These are phyloP conservation scores for Saprolegnia parasitica DNA, from an alignment of 352 stramenopile genomes.

Conservation along the genomic window DNA sequence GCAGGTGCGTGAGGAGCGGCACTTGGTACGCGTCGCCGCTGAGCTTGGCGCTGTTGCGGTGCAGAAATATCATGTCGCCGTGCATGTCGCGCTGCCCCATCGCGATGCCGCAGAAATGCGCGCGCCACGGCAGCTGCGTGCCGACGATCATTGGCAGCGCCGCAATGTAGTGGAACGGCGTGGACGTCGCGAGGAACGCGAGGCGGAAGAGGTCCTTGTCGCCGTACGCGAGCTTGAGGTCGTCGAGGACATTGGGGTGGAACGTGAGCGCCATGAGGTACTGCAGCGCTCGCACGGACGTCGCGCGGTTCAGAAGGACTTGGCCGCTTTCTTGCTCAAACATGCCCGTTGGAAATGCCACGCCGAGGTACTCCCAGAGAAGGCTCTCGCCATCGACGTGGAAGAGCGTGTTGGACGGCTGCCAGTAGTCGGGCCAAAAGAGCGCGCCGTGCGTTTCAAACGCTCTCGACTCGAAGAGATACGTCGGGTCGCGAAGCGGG, in stretches of 20 bases:
- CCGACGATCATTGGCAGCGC: background rate
- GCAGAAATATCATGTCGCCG: constrained; percentile 7
- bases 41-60: constrained; percentile 23
- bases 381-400: constrained; percentile 14
- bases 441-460: background rate
- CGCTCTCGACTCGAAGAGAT: constrained; percentile 1
- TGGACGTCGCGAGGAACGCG: constrained; percentile 1
- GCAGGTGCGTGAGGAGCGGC: constrained; percentile 11
- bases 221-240: constrained; percentile 12
- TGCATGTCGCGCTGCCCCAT: constrained; percentile 10
- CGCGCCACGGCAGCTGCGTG: constrained; percentile 1
- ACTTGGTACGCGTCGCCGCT: background rate
- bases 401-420: constrained; percentile 13
- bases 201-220: constrained; percentile 26
- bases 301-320: background rate
- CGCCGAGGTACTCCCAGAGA: constrained; percentile 23
- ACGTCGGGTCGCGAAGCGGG: constrained; percentile 10
- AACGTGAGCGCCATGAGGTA: constrained; percentile 4
- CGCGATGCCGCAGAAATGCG: constrained; percentile 11
- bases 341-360: background rate
- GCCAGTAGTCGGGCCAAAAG: constrained; percentile 27
- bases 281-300: background rate
- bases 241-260: background rate
- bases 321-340: constrained; percentile 28
- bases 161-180: constrained; percentile 17